Evolutionary conservation across 148 eudicot species (phyloP).

Genomic region (Camellia granthamiana): DNA sequence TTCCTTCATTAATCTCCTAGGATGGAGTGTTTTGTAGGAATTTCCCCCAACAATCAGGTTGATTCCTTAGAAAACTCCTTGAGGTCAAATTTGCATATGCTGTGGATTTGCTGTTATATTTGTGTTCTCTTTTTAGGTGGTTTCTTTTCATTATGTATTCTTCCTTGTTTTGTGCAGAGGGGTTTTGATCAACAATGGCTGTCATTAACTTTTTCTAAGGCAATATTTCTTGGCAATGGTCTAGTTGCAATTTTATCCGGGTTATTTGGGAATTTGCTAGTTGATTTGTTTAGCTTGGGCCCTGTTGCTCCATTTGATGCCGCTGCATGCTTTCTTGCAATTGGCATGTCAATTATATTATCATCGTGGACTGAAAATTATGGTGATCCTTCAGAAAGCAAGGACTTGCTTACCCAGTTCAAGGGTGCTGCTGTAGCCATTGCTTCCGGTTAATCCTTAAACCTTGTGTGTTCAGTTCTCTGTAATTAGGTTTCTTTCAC

Average conservation of each 20-base stretch:
- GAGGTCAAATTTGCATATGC: background rate
- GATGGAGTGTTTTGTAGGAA: background rate
- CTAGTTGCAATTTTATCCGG: conserved; percentile 75
- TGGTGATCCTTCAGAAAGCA: conserved; percentile 86
- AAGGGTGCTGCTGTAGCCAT: conserved; percentile 84
- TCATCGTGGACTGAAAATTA: conserved; percentile 79
- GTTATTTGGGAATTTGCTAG: conserved; percentile 66
- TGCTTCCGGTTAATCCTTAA: conserved; percentile 56
- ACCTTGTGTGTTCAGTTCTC: background rate
- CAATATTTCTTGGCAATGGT: conserved; percentile 87
- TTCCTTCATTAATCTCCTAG: background rate
- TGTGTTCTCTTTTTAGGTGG: background rate
- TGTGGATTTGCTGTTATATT: background rate
- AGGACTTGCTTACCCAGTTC: conserved; percentile 75
- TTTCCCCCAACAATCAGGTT: background rate
- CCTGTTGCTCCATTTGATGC: conserved; percentile 91
- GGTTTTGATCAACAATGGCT: conserved; percentile 81
- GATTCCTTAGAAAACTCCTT: background rate
- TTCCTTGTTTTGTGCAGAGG: conserved; percentile 46
- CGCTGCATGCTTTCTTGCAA: conserved; percentile 73
- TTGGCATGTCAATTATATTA: conserved; percentile 43
- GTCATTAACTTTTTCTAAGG: conserved; percentile 77
- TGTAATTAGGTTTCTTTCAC: background rate
- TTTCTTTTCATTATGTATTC: conserved; percentile 5
- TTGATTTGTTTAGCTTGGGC: conserved; percentile 56